These are phyloP conservation scores for Ascochyta pisi DNA, from an alignment of 2,329 filamentous ascomycete genomes.

Conservation along the genomic window DNA sequence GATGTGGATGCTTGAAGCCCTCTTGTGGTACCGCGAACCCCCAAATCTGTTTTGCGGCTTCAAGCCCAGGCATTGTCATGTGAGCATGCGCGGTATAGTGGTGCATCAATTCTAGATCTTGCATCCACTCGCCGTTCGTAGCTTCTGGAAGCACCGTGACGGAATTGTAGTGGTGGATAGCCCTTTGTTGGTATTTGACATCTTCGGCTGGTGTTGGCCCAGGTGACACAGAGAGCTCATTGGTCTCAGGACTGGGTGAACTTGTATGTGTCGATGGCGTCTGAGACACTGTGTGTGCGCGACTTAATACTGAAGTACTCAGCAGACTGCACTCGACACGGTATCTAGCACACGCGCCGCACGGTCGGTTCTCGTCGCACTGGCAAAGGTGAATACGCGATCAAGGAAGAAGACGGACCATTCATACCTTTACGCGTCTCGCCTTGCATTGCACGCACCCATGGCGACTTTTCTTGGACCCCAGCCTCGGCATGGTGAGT, in stretches of 20 bases:
- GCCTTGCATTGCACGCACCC: constrained; percentile 39
- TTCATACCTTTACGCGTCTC: constrained; percentile 36
- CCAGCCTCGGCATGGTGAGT: constrained; percentile 28
- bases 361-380: constrained; percentile 42
- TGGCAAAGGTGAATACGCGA: constrained; percentile 5
- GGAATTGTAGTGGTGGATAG: background rate
- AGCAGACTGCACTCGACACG: constrained; percentile 40
- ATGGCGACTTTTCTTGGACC: constrained; percentile 33
- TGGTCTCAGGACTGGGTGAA: constrained; percentile 3
- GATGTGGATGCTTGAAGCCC: constrained; percentile 43
- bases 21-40: constrained; percentile 43
- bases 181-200: background rate
- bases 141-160: background rate
- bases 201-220: background rate
- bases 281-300: background rate
- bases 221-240: constrained; percentile 14
- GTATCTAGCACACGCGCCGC: constrained; percentile 37
- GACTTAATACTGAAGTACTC: constrained; percentile 1
- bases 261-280: constrained; percentile 10
- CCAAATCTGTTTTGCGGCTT: constrained; percentile 42
- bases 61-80: constrained; percentile 29
- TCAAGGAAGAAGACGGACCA: background rate
- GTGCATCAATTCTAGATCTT: constrained; percentile 40
- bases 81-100: constrained; percentile 37
- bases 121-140: constrained; percentile 26